Evolutionary conservation across 2,329 filamentous ascomycete genomes (phyloP).

Genomic region (Stenocarpella maydis): DNA sequence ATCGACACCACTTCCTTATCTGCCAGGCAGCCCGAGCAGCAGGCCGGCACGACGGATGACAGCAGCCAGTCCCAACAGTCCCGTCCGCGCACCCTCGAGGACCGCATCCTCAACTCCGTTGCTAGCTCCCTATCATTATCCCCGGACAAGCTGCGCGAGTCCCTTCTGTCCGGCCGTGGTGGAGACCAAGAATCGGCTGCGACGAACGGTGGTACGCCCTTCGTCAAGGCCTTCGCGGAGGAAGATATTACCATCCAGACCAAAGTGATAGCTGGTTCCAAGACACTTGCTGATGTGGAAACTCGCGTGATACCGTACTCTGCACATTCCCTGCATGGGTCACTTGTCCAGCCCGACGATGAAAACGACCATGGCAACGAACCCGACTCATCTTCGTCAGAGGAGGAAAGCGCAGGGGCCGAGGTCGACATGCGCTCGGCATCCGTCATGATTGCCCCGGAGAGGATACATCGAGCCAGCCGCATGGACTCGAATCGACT

Average conservation of each 20-base stretch:
- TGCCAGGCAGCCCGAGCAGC: constrained; percentile 7
- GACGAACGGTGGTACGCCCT: constrained; percentile 4
- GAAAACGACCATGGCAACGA: constrained; percentile 7
- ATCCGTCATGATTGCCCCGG: constrained; percentile 39
- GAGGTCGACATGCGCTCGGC: constrained; percentile 33
- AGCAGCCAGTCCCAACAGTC: constrained; percentile 1
- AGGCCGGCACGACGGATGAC: background rate
- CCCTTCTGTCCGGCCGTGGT: constrained; percentile 16
- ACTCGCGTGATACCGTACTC: constrained; percentile 32
- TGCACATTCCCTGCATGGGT: constrained; percentile 31
- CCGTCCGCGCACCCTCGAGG: constrained; percentile 32
- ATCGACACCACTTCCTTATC: constrained; percentile 27
- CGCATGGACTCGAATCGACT: constrained; percentile 38
- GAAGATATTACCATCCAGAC: constrained; percentile 34
- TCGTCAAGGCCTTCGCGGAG: constrained; percentile 8
- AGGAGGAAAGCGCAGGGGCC: constrained; percentile 25
- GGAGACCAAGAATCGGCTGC: constrained; percentile 15
- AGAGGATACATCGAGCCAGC: constrained; percentile 39
- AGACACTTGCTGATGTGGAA: constrained; percentile 34
- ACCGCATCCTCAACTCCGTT: constrained; percentile 32
- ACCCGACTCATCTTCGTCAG: constrained; percentile 1
- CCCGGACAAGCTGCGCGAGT: constrained; percentile 31
- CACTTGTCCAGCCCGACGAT: constrained; percentile 28
- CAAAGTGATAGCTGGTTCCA: constrained; percentile 33
- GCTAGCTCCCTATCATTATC: constrained; percentile 33